These are phyloP conservation scores for Cardiospermum halicacabum DNA, from an alignment of 345 rosid genomes.

Conservation along the genomic window DNA sequence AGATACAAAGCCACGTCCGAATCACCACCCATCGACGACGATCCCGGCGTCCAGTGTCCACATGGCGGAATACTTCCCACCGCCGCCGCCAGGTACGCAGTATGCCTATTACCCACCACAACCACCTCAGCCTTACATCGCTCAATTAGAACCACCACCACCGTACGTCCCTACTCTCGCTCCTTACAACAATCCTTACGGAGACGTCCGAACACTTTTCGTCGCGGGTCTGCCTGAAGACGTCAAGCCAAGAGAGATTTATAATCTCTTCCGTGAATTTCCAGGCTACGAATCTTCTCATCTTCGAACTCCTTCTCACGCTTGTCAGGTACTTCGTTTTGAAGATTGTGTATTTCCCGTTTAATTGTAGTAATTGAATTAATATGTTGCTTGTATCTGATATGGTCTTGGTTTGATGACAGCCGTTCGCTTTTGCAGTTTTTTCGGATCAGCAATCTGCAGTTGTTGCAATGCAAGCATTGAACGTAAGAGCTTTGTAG, in stretches of 20 bases:
- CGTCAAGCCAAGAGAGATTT: conserved; percentile 82
- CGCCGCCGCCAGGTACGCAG: conserved; percentile 23
- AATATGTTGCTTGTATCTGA: conserved; percentile 14
- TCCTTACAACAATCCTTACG: conserved; percentile 36
- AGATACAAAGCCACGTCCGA: no score
- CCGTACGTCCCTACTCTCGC: conserved; percentile 32
- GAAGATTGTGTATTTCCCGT: no score
- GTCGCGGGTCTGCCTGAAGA: conserved; percentile 89
- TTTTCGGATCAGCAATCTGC: conserved; percentile 76
- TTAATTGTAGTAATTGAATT: background rate
- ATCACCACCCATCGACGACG: no score
- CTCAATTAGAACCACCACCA: conserved; percentile 18
- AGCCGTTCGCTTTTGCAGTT: conserved; percentile 88
- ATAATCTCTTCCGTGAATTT: conserved; percentile 80
- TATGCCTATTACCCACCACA: conserved; percentile 30
- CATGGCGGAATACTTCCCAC: conserved; percentile 52
- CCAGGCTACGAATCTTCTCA: conserved; percentile 89
- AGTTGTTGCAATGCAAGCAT: conserved; percentile 62
- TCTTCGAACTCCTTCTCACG: conserved; percentile 51
- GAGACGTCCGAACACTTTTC: conserved; percentile 79
- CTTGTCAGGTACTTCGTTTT: conserved; percentile 49
- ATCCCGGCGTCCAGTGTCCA: no score
- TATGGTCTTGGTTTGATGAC: conserved; percentile 16
- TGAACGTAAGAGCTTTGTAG: conserved; percentile 52
- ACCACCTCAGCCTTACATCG: conserved; percentile 4